Evolutionary conservation across 257 asterid species (phyloP).

Genomic region (Solanum tarapatanum): DNA sequence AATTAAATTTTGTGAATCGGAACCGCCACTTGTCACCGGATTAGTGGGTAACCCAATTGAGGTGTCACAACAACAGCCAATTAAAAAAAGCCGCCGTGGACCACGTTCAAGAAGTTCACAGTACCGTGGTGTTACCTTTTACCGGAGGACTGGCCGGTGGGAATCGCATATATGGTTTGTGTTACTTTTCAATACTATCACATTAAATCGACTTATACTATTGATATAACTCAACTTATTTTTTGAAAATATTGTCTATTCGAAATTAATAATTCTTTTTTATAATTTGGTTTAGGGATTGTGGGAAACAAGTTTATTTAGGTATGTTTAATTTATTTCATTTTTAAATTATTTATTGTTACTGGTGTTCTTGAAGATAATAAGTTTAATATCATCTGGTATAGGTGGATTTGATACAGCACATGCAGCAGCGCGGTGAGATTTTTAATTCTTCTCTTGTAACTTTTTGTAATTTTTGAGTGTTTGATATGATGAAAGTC

Average conservation of each 20-base stretch:
- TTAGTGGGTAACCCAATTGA: constrained; percentile 16
- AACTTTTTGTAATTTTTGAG: background rate
- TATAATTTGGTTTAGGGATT: constrained; percentile 51
- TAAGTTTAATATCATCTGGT: background rate
- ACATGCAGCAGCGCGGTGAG: constrained; percentile 95
- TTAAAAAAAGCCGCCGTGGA: constrained; percentile 48
- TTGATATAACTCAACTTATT: background rate
- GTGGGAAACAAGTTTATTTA: constrained; percentile 95
- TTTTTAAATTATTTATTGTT: background rate
- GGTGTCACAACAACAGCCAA: constrained; percentile 24
- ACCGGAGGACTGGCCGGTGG: constrained; percentile 60
- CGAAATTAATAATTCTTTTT: background rate
- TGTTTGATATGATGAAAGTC: background rate
- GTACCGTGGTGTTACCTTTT: constrained; percentile 48
- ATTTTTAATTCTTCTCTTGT: background rate
- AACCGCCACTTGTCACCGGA: constrained; percentile 19
- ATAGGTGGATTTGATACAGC: constrained; percentile 96
- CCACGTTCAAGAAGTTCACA: constrained; percentile 53
- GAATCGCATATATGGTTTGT: constrained; percentile 47
- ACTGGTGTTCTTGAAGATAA: background rate
- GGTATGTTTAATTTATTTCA: constrained; percentile 20
- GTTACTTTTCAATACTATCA: background rate
- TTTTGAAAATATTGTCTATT: background rate
- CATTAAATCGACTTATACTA: background rate
- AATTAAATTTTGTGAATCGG: constrained; percentile 63